phyloP scores from a whole-genome alignment of 2,329 filamentous ascomycete species.

The Ophiosphaerella korrae region DNA sequence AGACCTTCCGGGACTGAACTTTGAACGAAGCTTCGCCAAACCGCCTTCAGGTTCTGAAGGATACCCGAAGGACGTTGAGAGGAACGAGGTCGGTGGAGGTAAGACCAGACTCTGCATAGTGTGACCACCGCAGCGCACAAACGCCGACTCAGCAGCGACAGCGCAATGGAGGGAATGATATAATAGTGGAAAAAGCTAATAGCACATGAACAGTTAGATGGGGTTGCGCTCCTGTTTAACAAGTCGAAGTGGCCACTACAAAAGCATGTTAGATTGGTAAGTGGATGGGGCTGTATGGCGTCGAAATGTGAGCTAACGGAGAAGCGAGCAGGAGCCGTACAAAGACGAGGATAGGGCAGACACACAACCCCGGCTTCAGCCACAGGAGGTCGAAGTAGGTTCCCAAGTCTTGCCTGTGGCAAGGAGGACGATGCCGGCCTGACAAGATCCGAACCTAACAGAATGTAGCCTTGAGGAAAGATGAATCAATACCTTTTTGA shows the following conservation, averaged over 20 bases:
- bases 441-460: not conserved
- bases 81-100: constrained; percentile 44
- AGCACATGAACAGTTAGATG: constrained; percentile 18
- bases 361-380: constrained; percentile 7
- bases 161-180: constrained; percentile 27
- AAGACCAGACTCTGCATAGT: constrained; percentile 51
- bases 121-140: constrained; percentile 44
- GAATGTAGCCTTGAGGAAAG: constrained; percentile 8
- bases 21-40: constrained; percentile 39
- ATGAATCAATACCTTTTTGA: constrained; percentile 22
- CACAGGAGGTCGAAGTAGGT: constrained; percentile 6
- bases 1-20: constrained; percentile 44
- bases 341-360: constrained; percentile 17
- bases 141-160: constrained; percentile 43
- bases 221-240: constrained; percentile 18
- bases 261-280: constrained; percentile 26
- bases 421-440: not conserved
- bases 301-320: constrained; percentile 38
- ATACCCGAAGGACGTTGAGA: constrained; percentile 45
- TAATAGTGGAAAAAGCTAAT: constrained; percentile 23
- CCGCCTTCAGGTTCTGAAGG: constrained; percentile 42
- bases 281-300: constrained; percentile 37
- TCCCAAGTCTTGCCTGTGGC: not conserved
- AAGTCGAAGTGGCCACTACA: constrained; percentile 24
- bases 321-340: constrained; percentile 24